These are phyloP conservation scores for Amoebophrya sp. DNA, from an alignment of 169 alveolate species.

Conservation along the genomic window DNA sequence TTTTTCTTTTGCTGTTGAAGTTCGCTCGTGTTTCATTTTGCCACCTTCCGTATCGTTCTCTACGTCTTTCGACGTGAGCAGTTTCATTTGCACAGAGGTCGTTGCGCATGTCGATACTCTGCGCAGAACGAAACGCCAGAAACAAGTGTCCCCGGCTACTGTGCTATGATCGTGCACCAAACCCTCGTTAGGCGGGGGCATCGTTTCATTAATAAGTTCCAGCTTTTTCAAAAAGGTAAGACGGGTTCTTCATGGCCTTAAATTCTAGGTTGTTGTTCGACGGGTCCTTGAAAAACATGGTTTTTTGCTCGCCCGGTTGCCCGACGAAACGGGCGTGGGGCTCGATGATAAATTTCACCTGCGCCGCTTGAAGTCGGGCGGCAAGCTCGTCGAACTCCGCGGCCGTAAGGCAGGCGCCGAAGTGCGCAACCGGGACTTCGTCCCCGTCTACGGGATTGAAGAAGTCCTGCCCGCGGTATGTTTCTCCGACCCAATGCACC, in stretches of 20 bases:
- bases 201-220: background rate
- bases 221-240: background rate
- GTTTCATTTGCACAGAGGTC: no score
- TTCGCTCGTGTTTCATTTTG: no score
- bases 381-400: background rate
- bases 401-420: background rate
- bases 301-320: background rate
- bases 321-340: background rate
- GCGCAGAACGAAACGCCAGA: no score
- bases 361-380: no score
- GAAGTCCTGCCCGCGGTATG: background rate
- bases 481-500: background rate
- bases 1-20: no score
- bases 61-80: no score
- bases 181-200: no score
- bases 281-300: background rate
- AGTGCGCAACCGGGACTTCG: background rate
- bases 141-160: no score
- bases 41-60: no score
- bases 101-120: no score
- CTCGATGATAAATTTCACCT: background rate
- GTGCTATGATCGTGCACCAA: no score
- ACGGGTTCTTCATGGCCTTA: background rate
- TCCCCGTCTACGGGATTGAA: background rate
- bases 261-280: background rate